These are phyloP conservation scores for Elongisporangium anandrum DNA, from an alignment of 352 stramenopile genomes.

Conservation along the genomic window DNA sequence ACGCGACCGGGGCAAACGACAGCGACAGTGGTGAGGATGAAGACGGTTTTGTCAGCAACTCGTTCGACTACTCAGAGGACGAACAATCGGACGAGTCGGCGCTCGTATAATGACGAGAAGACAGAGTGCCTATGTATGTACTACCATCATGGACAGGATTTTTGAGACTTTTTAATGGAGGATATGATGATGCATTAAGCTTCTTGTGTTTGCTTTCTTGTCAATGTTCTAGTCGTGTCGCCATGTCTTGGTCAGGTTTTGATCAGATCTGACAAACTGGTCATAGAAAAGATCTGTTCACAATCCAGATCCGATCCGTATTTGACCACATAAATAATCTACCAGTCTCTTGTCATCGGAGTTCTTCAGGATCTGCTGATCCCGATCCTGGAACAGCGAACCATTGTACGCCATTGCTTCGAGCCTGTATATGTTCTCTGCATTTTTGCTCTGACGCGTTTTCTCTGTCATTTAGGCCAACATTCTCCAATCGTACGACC, in stretches of 20 bases:
- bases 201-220: background rate
- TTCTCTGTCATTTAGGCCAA: conserved; percentile 48
- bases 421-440: no score
- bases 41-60: background rate
- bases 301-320: background rate
- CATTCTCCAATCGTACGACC: conserved; percentile 77
- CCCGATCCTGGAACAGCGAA: conserved; percentile 77
- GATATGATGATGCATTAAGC: background rate
- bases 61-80: background rate
- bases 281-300: background rate
- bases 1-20: background rate
- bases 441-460: background rate
- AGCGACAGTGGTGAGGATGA: background rate
- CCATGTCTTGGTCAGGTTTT: background rate
- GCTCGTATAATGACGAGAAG: background rate
- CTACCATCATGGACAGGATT: background rate
- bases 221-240: background rate
- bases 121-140: background rate
- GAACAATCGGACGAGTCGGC: background rate
- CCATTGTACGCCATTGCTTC: conserved; percentile 30
- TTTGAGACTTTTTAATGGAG: background rate
- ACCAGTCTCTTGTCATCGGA: conserved; percentile 65
- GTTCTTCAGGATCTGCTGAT: conserved; percentile 85
- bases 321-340: conserved; percentile 1
- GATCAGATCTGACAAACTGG: background rate